Base-by-base conservation (phyloP, 192 early-diverging fungal genomes). In the Spizellomyces sp. region DNA sequence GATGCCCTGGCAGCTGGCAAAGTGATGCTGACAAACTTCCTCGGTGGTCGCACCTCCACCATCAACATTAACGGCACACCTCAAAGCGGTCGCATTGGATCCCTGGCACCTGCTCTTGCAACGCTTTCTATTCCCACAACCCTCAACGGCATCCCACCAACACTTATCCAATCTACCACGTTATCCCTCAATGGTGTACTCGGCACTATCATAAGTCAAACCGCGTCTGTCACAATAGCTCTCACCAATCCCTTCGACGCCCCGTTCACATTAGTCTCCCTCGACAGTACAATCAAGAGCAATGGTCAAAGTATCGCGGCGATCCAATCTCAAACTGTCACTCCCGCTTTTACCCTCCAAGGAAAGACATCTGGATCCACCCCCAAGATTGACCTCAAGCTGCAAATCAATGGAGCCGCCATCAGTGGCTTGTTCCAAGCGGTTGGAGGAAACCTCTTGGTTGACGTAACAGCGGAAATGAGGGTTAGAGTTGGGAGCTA, bases 181-280 rank as follows among this genome's bases (percentile, higher is more conserved):
- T 7, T 56, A 22, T 19, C n/a, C 22, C n/a, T 56, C n/a, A n/a
- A 22, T 7, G 27, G 27, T 3, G 27, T 36, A 0, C 54, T 56
- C n/a, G n/a, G n/a, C n/a, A 56, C 54, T 6, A 56, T 56, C 54
- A 22, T 56, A 19, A 19, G n/a, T 7, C 54, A 56, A 56, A 56
- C 22, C 7, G 54, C 54, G 0, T n/a, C n/a, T 56, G 54, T 56
- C 22, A 56, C 54, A n/a, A n/a, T 56, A n/a, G 22, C n/a, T 22
- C n/a, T 56, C 54, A 22, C 54, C n/a, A 56, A 56, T 56, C 54
- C 54, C n/a, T 56, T 56, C 7, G 54, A 56, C n/a, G 54, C n/a
- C n/a, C 22, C 54, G 54, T 19, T 56, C n/a, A 56, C 54, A 56
- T 22, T 56, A 19, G n/a, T 56, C n/a, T 19, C 54, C 4, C 54